Conservation (phyloP, 345 rosid species). For the Camelina neglecta region DNA sequence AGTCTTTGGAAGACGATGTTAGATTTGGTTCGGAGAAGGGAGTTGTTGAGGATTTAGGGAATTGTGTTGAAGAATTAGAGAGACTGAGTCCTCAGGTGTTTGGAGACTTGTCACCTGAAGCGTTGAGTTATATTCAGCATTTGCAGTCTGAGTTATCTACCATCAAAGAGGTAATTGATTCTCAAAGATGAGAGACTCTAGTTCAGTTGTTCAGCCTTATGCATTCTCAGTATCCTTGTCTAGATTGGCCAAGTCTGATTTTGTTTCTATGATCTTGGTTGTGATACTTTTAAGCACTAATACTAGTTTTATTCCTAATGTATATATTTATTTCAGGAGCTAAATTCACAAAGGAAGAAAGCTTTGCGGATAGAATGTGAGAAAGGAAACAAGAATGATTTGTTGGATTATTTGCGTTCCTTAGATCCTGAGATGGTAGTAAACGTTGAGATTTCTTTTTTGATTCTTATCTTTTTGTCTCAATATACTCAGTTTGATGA, state of each 20-base stretch:
- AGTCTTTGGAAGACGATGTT: constrained; percentile 33
- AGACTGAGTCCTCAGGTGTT: constrained; percentile 59
- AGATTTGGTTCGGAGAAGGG: constrained; percentile 43
- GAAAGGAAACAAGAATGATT: constrained; percentile 64
- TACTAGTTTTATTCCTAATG: constrained; percentile 8
- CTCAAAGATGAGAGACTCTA: background rate
- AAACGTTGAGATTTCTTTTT: constrained; percentile 2
- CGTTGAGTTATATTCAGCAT: constrained; percentile 63
- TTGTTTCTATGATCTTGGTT: constrained; percentile 8
- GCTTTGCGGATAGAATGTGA: constrained; percentile 55
- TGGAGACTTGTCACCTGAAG: constrained; percentile 72
- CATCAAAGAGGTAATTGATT: constrained; percentile 57
- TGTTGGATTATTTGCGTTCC: constrained; percentile 86
- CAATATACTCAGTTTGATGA: constrained; percentile 6
- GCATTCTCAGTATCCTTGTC: background rate
- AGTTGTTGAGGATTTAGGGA: constrained; percentile 42
- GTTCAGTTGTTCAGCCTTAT: too few species aligned
- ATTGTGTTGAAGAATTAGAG: constrained; percentile 54
- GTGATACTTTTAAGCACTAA: constrained; percentile 3
- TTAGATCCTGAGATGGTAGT: constrained; percentile 78
- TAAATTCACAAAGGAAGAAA: constrained; percentile 64
- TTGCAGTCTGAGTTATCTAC: constrained; percentile 67
- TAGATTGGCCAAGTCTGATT: background rate
- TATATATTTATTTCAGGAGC: constrained; percentile 68
- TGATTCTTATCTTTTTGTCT: background rate